Base-by-base conservation (phyloP, 148 eudicot species). In the Selenicereus undatus region DNA sequence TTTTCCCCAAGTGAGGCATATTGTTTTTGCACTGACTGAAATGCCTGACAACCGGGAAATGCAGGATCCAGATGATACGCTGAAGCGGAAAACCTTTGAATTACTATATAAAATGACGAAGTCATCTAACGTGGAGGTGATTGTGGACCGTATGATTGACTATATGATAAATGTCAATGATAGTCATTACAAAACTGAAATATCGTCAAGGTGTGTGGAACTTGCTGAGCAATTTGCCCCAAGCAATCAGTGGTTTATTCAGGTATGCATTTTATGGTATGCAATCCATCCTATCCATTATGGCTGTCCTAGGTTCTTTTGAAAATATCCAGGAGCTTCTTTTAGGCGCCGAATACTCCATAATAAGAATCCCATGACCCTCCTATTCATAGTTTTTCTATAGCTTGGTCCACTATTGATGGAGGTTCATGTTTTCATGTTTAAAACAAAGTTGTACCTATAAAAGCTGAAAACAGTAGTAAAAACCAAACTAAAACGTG, bases 211-310 rank as follows among this genome's bases (percentile, higher is more conserved):
- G 79, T 94, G 98, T 88, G 95, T 93, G 80, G 99, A 96, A 87
- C 99, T 96, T 87, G 99, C 97, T 11, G 99, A 96, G 87, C 98
- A 94, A 78, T 96, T 87, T 85, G 99, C 99, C 75, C 99, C 99
- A 45, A 94, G 95, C 88, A 96, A 96, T 89, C 94, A 96, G 27
- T 96, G 99, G 99, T 96, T 96, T 84, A 94, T 96, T 84, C 95
- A 90, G 98, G 99, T 96, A 82, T 72, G 74, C 50, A 4, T 36
- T 8, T 32, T 10, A 16, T 60, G 18, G 54, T 69, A 35, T 42
- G 42, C 43, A 3, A 27, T 74, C 58, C 18, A 16, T 51, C 1
- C 58, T n/a, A n/a, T 26, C 1, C 68, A n/a, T 26, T 22, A n/a
- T 64, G 68, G 18, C 66, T 64, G 27, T 64, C 68, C 26, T 64